phyloP scores from a whole-genome alignment of 208 protist genomes.

The Acanthamoeba culbertsoni region DNA sequence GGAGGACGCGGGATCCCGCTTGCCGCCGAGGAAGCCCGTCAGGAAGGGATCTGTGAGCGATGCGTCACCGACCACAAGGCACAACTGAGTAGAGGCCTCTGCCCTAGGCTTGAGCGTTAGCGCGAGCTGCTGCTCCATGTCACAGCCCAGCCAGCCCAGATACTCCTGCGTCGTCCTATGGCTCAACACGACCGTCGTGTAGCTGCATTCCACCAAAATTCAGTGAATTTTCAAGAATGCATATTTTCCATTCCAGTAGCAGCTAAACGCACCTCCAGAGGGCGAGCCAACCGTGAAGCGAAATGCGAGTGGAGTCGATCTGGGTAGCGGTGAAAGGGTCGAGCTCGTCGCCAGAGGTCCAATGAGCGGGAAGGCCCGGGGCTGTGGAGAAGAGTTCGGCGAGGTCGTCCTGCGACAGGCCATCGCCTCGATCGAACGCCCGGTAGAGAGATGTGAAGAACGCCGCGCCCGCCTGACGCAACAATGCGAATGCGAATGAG shows the following conservation, averaged over 20 bases:
- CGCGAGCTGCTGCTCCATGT: not conserved
- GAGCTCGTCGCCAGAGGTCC: not conserved
- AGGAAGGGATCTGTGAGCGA: not conserved
- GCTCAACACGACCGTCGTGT: constrained; percentile 8
- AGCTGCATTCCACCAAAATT: not conserved
- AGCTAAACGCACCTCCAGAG: not conserved
- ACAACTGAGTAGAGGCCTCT: not conserved
- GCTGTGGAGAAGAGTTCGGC: not conserved
- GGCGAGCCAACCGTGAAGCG: not conserved
- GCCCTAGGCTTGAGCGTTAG: not conserved
- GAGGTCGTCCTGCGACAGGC: not conserved
- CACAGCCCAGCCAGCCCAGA: constrained; percentile 11
- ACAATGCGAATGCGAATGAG: not conserved
- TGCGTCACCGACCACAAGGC: not conserved
- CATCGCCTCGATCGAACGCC: not conserved
- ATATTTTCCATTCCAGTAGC: not conserved
- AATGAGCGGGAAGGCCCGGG: not conserved
- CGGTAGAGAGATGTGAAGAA: not conserved
- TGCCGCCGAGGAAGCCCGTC: not conserved
- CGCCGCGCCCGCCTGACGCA: not conserved
- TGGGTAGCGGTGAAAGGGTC: not conserved
- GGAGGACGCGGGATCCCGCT: not conserved
- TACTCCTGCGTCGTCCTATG: constrained; percentile 21
- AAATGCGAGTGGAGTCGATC: not conserved
- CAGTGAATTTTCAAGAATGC: not conserved